phyloP scores from a whole-genome alignment of 1,284 basidiomycete genomes.

The Pseudozyma flocculosa region DNA sequence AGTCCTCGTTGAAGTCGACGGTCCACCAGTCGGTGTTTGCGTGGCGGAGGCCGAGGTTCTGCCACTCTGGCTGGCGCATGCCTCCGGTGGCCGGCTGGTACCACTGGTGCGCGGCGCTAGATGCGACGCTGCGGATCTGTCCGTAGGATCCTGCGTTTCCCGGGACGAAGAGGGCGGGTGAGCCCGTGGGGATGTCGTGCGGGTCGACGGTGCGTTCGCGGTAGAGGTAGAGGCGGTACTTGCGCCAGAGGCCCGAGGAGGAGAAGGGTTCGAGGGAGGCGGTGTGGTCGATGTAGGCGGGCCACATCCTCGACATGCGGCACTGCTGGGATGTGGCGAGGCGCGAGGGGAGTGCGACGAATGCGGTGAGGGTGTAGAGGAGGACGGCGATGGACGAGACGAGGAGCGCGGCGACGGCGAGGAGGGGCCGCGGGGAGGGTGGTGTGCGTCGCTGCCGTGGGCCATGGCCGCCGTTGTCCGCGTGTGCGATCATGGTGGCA shows the following conservation, averaged over 20 bases:
- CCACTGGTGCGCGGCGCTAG: constrained; percentile 79
- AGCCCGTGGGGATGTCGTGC: constrained; percentile 19
- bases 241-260: constrained; percentile 69
- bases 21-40: constrained; percentile 48
- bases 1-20: constrained; percentile 95
- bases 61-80: constrained; percentile 31
- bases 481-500: too few species aligned
- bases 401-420: constrained; percentile 2
- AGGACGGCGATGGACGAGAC: constrained; percentile 11
- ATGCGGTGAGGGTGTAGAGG: constrained; percentile 27
- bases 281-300: constrained; percentile 71
- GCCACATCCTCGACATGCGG: constrained; percentile 96
- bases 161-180: constrained; percentile 89
- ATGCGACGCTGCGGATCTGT: constrained; percentile 92
- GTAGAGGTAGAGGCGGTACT: constrained; percentile 87
- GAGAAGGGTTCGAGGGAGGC: constrained; percentile 60
- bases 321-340: constrained; percentile 63
- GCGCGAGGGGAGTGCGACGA: constrained; percentile 23
- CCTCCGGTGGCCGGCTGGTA: constrained; percentile 63
- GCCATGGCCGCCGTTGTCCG: too few species aligned
- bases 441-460: background rate
- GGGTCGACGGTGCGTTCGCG: constrained; percentile 64
- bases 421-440: background rate
- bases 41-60: constrained; percentile 18
- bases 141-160: constrained; percentile 94